Conservation (phyloP, 2,329 filamentous ascomycete species). For the Trichoderma sp. region DNA sequence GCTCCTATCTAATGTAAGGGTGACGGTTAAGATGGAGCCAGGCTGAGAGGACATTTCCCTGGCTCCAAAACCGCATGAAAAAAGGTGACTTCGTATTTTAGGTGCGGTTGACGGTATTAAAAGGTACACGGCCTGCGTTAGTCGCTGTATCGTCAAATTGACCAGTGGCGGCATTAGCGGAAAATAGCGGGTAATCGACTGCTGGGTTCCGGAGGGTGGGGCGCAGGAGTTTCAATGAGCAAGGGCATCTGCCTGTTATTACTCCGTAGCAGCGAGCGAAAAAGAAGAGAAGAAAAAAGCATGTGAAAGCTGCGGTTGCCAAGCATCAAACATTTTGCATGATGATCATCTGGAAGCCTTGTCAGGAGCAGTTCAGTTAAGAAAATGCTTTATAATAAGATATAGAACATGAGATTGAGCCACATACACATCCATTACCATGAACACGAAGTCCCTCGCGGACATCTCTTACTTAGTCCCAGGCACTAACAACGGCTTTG, state of each 20-base stretch:
- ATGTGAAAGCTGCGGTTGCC: slow-evolving; percentile 19
- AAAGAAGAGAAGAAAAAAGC: background rate
- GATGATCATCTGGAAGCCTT: background rate
- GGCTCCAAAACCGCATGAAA: background rate
- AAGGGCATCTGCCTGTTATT: background rate
- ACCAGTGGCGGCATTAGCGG: slow-evolving; percentile 9
- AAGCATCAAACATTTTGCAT: background rate
- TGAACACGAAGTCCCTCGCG: background rate
- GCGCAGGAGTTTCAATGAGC: background rate
- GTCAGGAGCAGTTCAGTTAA: background rate
- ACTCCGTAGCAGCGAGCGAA: background rate
- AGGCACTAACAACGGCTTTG: background rate
- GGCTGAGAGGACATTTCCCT: background rate
- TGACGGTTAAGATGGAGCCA: background rate
- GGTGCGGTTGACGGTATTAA: background rate
- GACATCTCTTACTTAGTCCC: background rate
- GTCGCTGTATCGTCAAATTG: slow-evolving; percentile 7
- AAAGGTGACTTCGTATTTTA: background rate
- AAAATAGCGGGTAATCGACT: slow-evolving; percentile 14
- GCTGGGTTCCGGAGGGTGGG: slow-evolving; percentile 10
- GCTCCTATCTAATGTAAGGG: slow-evolving; percentile 8
- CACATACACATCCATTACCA: background rate
- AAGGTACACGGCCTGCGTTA: background rate
- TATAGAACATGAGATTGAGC: background rate
- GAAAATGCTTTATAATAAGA: background rate